Conservation (phyloP, 139 green algal genomes). For the Penium margaritaceum region DNA sequence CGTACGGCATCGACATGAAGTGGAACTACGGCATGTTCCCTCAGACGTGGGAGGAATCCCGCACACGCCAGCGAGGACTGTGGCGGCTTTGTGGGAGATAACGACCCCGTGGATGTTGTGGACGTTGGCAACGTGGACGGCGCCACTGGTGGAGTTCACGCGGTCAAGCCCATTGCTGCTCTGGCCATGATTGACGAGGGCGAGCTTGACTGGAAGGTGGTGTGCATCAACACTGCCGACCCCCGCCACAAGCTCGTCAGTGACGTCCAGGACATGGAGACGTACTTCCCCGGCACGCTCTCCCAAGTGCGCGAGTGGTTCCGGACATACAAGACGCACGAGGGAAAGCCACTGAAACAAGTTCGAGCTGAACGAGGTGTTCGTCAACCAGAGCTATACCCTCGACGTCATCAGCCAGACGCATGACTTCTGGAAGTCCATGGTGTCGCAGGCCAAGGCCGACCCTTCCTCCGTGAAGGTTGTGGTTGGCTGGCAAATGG, state of each 20-base stretch:
- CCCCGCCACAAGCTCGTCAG: slow-evolving; percentile 77
- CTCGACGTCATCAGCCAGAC: slow-evolving; percentile 23
- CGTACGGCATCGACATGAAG: slow-evolving; percentile 99
- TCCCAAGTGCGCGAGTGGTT: slow-evolving; percentile 72
- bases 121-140: slow-evolving; percentile 72
- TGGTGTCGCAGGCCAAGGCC: slow-evolving; percentile 44
- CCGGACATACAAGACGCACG: slow-evolving; percentile 94
- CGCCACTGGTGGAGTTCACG: slow-evolving; percentile 81
- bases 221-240: slow-evolving; percentile 77
- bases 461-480: not conserved
- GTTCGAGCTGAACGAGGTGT: slow-evolving; percentile 80
- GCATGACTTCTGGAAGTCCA: slow-evolving; percentile 21
- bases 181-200: slow-evolving; percentile 95
- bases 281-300: slow-evolving; percentile 72
- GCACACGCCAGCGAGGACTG: slow-evolving; percentile 60
- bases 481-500: too few relatives aligned
- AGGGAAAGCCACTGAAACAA: slow-evolving; percentile 87
- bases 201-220: slow-evolving; percentile 97
- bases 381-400: slow-evolving; percentile 10
- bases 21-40: slow-evolving; percentile 98
- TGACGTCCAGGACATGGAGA: slow-evolving; percentile 89
- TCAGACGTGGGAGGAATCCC: slow-evolving; percentile 89
- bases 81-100: slow-evolving; percentile 66
- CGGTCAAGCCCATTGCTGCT: slow-evolving; percentile 59
- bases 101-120: slow-evolving; percentile 92